A percentile compares a stretch with the other conserved stretches of the same genome.
Evolutionary conservation across 768 basidiomycete genomes (phyloP).

Genomic region (Lentinula detonsa): DNA sequence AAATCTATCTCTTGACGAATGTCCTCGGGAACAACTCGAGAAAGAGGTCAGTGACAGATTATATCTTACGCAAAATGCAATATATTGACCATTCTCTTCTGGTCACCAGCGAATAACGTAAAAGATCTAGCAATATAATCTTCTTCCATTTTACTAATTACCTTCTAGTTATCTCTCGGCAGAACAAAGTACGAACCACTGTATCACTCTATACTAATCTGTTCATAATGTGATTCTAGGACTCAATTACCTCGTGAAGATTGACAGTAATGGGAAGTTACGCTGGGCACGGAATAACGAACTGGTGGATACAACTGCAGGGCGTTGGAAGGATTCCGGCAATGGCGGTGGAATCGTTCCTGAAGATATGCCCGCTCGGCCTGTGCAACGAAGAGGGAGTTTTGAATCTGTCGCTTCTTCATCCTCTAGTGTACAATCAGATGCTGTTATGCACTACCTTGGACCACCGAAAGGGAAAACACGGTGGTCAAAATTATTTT

Average conservation of each 20-base stretch:
- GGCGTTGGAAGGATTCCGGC: constrained; percentile 58
- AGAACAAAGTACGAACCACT: constrained; percentile 40
- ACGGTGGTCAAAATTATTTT: constrained; percentile 30
- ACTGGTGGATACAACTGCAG: constrained; percentile 54
- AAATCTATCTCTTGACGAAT: constrained; percentile 47
- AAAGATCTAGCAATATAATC: not conserved
- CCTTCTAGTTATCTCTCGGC: constrained; percentile 44
- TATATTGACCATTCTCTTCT: not conserved
- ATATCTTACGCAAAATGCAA: not conserved
- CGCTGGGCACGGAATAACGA: constrained; percentile 54
- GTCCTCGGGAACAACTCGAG: constrained; percentile 53
- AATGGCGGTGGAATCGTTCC: constrained; percentile 49
- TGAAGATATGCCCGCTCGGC: constrained; percentile 19
- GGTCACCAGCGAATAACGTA: constrained; percentile 1
- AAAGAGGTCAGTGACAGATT: constrained; percentile 39
- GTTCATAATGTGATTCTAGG: constrained; percentile 23
- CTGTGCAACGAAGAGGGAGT: constrained; percentile 14
- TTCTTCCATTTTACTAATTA: not conserved
- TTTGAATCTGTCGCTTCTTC: constrained; percentile 14
- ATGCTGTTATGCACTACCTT: constrained; percentile 39
- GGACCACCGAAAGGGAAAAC: constrained; percentile 23
- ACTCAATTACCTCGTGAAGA: constrained; percentile 57
- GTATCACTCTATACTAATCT: not conserved
- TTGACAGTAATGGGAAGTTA: constrained; percentile 47
- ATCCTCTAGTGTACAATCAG: constrained; percentile 13